Evolutionary conservation across 2,329 filamentous ascomycete genomes (phyloP).

Genomic region (Harringtonia lauricola): DNA sequence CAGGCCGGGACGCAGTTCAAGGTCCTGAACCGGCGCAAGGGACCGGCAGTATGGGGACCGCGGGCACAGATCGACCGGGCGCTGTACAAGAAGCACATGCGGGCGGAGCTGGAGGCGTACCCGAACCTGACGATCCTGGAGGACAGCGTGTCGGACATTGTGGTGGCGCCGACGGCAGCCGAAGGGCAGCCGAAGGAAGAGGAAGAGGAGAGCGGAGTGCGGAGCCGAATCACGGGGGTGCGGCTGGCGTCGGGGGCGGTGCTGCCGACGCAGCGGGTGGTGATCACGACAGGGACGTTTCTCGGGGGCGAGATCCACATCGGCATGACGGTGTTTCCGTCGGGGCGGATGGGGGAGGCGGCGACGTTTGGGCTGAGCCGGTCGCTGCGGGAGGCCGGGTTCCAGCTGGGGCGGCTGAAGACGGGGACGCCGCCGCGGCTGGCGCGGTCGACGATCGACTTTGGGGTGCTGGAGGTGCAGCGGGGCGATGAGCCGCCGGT

Average conservation of each 20-base stretch:
- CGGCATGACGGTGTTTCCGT: constrained; percentile 70
- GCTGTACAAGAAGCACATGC: constrained; percentile 86
- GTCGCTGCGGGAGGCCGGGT: constrained; percentile 78
- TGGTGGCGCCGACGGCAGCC: constrained; percentile 33
- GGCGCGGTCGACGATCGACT: constrained; percentile 74
- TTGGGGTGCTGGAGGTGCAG: constrained; percentile 58
- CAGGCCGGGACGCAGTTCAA: constrained; percentile 93
- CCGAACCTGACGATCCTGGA: constrained; percentile 70
- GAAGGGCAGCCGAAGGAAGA: constrained; percentile 21
- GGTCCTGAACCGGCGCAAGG: constrained; percentile 78
- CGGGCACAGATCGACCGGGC: constrained; percentile 89
- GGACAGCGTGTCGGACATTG: constrained; percentile 86
- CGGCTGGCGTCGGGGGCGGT: constrained; percentile 79
- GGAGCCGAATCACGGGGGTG: constrained; percentile 70
- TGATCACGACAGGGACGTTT: constrained; percentile 96
- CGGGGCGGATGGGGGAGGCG: constrained; percentile 86
- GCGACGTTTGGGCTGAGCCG: constrained; percentile 89
- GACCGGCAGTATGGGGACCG: constrained; percentile 93
- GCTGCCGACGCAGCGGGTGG: constrained; percentile 66
- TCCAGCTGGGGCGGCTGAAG: constrained; percentile 81
- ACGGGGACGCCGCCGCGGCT: constrained; percentile 90
- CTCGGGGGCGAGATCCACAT: constrained; percentile 95
- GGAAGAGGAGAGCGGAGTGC: background rate
- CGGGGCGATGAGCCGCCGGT: constrained; percentile 73
- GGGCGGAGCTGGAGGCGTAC: constrained; percentile 69